A percentile compares a stretch with the other conserved stretches of the same genome.
These are phyloP conservation scores for Cyclotella cryptica DNA, from an alignment of 108 stramenopile genomes.

Conservation along the genomic window DNA sequence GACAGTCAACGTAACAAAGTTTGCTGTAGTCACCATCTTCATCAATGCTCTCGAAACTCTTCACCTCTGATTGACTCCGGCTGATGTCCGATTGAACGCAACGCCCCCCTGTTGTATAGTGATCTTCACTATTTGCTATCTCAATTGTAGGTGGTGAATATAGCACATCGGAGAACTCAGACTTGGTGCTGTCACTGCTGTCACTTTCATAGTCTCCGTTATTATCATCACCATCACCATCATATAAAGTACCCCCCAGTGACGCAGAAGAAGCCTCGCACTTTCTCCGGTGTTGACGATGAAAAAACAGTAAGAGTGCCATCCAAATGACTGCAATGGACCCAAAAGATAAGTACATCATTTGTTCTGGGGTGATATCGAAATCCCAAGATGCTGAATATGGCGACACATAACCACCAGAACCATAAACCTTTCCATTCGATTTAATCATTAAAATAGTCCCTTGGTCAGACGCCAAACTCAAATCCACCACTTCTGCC, in stretches of 20 bases:
- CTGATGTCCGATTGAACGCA: neutral
- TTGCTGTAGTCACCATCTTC: conserved; percentile 4
- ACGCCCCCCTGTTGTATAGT: neutral
- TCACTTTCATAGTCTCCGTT: neutral
- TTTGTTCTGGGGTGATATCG: conserved; percentile 3
- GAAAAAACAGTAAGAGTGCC: neutral
- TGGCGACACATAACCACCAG: conserved; percentile 25
- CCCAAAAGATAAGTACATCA: conserved; percentile 5
- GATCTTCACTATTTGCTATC: neutral
- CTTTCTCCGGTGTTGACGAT: neutral
- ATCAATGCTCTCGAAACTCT: neutral
- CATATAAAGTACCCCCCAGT: neutral
- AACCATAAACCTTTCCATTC: conserved; percentile 19
- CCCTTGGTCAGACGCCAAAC: conserved; percentile 29
- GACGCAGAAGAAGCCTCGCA: neutral
- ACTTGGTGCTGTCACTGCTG: conserved; percentile 3
- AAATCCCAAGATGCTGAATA: neutral
- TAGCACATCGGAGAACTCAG: neutral
- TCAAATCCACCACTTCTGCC: conserved; percentile 22
- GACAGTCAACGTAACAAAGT: neutral
- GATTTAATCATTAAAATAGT: conserved; percentile 26
- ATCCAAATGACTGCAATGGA: conserved; percentile 2
- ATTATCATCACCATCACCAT: neutral
- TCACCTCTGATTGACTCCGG: neutral
- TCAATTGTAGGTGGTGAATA: conserved; percentile 13